These are phyloP conservation scores for Hanseniaspora occidentalis DNA, from an alignment of 805 yeast species.

Conservation along the genomic window DNA sequence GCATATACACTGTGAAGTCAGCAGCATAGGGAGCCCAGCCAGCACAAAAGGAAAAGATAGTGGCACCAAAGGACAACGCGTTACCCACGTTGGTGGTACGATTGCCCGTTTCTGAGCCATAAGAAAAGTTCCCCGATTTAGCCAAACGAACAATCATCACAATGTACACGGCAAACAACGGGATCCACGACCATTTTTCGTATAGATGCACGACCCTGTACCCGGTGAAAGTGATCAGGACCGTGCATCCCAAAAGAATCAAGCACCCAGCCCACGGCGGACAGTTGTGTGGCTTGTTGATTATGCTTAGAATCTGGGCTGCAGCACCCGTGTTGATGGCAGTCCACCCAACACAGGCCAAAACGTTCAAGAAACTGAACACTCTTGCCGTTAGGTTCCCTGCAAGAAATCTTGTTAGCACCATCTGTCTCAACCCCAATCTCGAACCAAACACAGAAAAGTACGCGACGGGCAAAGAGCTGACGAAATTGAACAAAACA, in stretches of 20 bases:
- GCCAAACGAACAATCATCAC: slow-evolving; percentile 64
- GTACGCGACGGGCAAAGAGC: slow-evolving; percentile 69
- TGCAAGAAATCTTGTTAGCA: slow-evolving; percentile 60
- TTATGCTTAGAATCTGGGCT: slow-evolving; percentile 70
- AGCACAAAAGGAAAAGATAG: slow-evolving; percentile 78
- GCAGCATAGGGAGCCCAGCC: slow-evolving; percentile 94
- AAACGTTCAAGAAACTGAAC: slow-evolving; percentile 61
- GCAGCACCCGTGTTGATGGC: slow-evolving; percentile 85
- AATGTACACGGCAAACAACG: slow-evolving; percentile 59
- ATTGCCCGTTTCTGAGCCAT: slow-evolving; percentile 36
- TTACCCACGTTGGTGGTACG: slow-evolving; percentile 64
- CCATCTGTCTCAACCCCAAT: slow-evolving; percentile 81
- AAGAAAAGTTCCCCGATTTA: slow-evolving; percentile 45
- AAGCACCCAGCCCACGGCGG: slow-evolving; percentile 92
- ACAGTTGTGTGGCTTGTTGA: slow-evolving; percentile 43
- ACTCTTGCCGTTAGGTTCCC: slow-evolving; percentile 70
- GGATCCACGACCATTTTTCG: slow-evolving; percentile 85
- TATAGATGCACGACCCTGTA: slow-evolving; percentile 69
- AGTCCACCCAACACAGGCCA: slow-evolving; percentile 94
- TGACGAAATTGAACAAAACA: slow-evolving; percentile 61
- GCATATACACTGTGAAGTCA: slow-evolving; percentile 85
- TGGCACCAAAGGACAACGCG: slow-evolving; percentile 72
- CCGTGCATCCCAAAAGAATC: slow-evolving; percentile 53
- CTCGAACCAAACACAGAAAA: slow-evolving; percentile 74
- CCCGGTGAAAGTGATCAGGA: slow-evolving; percentile 71